Conservation (phyloP, 257 asterid species). For the Solanum commersonii region DNA sequence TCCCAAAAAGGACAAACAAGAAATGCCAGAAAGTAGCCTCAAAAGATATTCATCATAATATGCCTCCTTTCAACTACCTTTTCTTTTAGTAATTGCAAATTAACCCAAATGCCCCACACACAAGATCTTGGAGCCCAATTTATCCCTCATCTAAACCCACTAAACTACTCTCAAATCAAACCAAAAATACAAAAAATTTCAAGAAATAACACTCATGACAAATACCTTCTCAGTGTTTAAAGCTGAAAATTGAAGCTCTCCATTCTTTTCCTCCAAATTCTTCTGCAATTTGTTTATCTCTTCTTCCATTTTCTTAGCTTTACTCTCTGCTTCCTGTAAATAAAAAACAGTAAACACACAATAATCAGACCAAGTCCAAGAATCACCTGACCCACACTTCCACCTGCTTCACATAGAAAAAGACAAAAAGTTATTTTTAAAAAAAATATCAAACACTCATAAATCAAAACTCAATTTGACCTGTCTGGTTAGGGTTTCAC, state of each 20-base stretch:
- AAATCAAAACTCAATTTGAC: conserved; percentile 17
- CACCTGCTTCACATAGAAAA: not conserved
- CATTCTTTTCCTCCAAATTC: conserved; percentile 42
- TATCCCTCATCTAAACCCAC: not conserved
- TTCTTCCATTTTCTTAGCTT: conserved; percentile 58
- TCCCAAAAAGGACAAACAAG: conserved; percentile 41
- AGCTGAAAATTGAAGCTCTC: conserved; percentile 50
- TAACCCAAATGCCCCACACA: not conserved
- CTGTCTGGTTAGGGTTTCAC: conserved; percentile 57
- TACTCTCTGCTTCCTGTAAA: conserved; percentile 62
- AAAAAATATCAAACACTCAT: not conserved
- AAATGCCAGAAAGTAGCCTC: conserved; percentile 36
- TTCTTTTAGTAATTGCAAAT: not conserved
- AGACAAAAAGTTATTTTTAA: not conserved
- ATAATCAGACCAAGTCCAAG: not conserved
- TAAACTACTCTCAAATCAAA: not conserved
- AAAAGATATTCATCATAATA: conserved; percentile 19
- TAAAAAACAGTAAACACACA: not conserved
- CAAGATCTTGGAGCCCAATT: not conserved
- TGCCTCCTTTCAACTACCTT: conserved; percentile 17
- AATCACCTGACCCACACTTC: not conserved
- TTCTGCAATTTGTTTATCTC: conserved; percentile 51
- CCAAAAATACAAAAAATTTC: not conserved
- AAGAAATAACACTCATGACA: not conserved
- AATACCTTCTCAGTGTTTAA: conserved; percentile 53